These are phyloP conservation scores for Pestalotiopsis sp. DNA, from an alignment of 2,329 filamentous ascomycete genomes.

Conservation along the genomic window DNA sequence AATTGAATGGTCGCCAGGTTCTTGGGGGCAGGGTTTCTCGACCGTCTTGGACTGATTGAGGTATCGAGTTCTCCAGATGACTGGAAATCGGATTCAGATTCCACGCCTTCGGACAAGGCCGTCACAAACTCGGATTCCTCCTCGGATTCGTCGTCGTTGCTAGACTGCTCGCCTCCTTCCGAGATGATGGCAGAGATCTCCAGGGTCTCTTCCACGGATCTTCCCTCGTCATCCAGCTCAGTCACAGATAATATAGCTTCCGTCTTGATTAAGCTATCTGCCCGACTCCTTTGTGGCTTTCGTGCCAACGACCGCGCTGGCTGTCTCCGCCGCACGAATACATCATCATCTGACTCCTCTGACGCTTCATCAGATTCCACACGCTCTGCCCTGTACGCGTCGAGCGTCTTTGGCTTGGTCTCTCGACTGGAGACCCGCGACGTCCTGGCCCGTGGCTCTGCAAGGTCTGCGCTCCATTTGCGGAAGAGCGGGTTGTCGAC, in stretches of 20 bases:
- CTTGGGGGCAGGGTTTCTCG: constrained; percentile 21
- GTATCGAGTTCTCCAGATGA: constrained; percentile 17
- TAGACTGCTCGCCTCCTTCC: constrained; percentile 14
- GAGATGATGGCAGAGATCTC: constrained; percentile 8
- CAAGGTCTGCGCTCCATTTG: constrained; percentile 23
- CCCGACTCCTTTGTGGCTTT: not conserved
- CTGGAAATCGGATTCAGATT: constrained; percentile 21
- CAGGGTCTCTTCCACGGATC: not conserved
- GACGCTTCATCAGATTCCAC: not conserved
- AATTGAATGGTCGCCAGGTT: constrained; percentile 21
- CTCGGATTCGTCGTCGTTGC: constrained; percentile 26
- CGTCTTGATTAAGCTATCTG: not conserved
- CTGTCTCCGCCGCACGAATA: constrained; percentile 8
- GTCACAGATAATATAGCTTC: not conserved
- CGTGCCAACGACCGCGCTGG: not conserved
- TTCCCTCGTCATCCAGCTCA: not conserved
- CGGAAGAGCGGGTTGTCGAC: constrained; percentile 29
- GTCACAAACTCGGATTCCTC: constrained; percentile 28
- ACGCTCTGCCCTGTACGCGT: not conserved
- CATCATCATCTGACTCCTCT: constrained; percentile 7
- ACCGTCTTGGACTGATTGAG: constrained; percentile 20
- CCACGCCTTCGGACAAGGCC: constrained; percentile 20
- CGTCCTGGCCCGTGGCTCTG: constrained; percentile 13
- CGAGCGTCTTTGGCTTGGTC: constrained; percentile 7
- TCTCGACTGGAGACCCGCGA: constrained; percentile 15